Conservation (phyloP, 2,329 filamentous ascomycete species). For the Paecilomyces niveus region DNA sequence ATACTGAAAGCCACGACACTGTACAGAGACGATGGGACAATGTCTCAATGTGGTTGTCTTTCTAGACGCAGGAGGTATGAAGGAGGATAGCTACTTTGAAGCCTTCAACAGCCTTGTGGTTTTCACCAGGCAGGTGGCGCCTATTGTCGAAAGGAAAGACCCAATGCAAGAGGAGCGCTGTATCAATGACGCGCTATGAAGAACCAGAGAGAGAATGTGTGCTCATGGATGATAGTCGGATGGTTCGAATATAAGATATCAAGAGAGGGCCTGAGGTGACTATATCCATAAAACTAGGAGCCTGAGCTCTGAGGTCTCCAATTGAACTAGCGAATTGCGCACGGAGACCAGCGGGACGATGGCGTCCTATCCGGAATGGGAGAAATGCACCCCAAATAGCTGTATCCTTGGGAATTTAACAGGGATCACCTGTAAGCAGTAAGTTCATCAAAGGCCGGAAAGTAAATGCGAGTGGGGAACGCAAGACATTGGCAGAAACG, state of each 20-base stretch:
- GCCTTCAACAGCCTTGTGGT: background rate
- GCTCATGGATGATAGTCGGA: background rate
- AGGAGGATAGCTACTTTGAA: background rate
- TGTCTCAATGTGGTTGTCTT: background rate
- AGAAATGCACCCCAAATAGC: background rate
- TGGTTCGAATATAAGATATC: background rate
- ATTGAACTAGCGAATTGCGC: background rate
- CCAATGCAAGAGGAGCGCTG: background rate
- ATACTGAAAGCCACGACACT: conserved; percentile 11
- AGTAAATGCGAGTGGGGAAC: conserved; percentile 9
- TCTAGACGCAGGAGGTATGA: background rate
- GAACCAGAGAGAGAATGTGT: background rate
- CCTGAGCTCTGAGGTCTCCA: background rate
- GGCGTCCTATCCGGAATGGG: background rate
- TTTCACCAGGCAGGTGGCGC: background rate
- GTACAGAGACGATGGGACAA: background rate
- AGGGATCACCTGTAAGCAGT: conserved; percentile 1
- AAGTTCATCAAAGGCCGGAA: conserved; percentile 7
- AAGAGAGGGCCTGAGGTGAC: background rate
- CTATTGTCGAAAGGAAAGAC: background rate
- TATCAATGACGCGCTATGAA: background rate
- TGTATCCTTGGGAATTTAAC: conserved; percentile 2
- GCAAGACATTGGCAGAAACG: background rate
- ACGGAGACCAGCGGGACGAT: background rate
- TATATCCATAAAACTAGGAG: background rate